Evolutionary conservation across 2,329 filamentous ascomycete species (phyloP), one percentile per base, ranked within the genome.

Genomic region (Pseudogymnoascus sp.): DNA sequence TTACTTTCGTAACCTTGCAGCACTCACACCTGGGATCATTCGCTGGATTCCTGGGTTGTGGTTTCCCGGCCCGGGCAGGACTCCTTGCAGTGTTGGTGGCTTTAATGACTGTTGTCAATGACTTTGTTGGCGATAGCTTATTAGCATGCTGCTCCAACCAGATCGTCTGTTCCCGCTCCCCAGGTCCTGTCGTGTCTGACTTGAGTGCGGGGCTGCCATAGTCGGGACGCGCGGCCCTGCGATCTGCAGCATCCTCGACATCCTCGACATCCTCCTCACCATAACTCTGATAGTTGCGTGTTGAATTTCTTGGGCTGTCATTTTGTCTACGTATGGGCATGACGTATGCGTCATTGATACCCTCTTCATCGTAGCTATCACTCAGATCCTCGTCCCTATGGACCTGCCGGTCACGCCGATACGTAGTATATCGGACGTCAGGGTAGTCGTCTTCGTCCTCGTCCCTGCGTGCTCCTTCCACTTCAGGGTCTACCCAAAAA

Each of bases 311-410:
- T 54, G 47, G 28, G n/a, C 28, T 54, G 16, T 12, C n/a, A 11
- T 54, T 54, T 7, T 18, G 47, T 35, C 28, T 54, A 7, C 16
- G 47, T 9, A 7, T 54, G 30, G 43, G 16, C n/a, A 33, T 33
- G 14, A 3, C n/a, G 9, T 18, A 54, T 54, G 14, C 90, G 37
- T 82, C 81, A 83, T 74, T 92, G 84, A 7, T 25, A 25, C 22
- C 22, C 22, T 96, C 91, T 68, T 97, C 93, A 63, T 96, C 91
- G 63, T 96, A 92, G 65, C 90, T 95, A 41, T 94, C 89, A 63
- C 92, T 89, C 43, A 92, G 84, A 71, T 97, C 93, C 67, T 89
- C 89, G 6, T 89, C 84, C 62, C 89, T 85, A 60, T 86, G 83
- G 22, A 91, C 82, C 50, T 83, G 86, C 73, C 92, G 86, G 65